These are phyloP conservation scores for Taiozyma sp. DNA, from an alignment of 1,139 yeast genomes.

Conservation along the genomic window DNA sequence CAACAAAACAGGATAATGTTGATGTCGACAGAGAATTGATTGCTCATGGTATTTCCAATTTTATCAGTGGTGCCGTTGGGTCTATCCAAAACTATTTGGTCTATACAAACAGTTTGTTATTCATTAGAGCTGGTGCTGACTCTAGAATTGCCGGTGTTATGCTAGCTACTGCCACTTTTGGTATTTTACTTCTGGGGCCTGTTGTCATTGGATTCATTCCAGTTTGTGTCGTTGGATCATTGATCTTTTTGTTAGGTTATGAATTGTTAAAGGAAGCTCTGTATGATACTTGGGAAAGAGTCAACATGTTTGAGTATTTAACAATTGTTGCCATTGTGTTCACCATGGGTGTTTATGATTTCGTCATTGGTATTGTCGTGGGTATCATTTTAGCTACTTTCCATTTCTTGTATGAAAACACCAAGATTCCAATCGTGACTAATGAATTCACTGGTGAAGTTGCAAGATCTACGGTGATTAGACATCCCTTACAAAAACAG, in stretches of 20 bases:
- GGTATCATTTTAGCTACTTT: constrained; percentile 91
- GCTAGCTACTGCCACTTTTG: constrained; percentile 76
- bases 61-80: constrained; percentile 77
- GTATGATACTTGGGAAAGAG: constrained; percentile 77
- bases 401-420: constrained; percentile 88
- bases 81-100: constrained; percentile 92
- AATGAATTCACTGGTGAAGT: constrained; percentile 85
- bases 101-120: constrained; percentile 87
- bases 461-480: constrained; percentile 87
- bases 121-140: constrained; percentile 93
- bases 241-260: constrained; percentile 85
- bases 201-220: constrained; percentile 92
- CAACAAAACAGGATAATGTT: constrained; percentile 73
- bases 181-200: constrained; percentile 86
- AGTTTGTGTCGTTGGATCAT: constrained; percentile 90
- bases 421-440: constrained; percentile 75
- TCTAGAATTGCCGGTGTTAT: constrained; percentile 82
- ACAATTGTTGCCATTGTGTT: constrained; percentile 83
- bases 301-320: constrained; percentile 71
- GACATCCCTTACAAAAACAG: constrained; percentile 88
- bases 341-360: constrained; percentile 95
- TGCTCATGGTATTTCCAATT: constrained; percentile 94
- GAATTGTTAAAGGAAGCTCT: constrained; percentile 85
- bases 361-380: constrained; percentile 86
- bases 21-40: constrained; percentile 91